Conservation (phyloP, 768 basidiomycete species). For the Tephrocybe sp. region DNA sequence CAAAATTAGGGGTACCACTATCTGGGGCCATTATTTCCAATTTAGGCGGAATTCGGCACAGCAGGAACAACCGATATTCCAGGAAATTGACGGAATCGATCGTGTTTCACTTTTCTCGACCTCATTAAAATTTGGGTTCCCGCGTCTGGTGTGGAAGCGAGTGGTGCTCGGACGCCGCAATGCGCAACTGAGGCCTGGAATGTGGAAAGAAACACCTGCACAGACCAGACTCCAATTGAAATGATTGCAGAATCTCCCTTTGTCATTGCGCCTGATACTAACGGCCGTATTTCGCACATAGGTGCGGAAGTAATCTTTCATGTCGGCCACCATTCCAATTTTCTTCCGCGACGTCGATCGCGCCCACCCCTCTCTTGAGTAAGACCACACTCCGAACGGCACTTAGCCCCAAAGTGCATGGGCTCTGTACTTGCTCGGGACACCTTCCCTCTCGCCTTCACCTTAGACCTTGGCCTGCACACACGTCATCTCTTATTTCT, state of each 20-base stretch:
- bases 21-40: constrained; percentile 37
- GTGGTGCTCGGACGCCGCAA: not conserved
- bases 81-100: constrained; percentile 35
- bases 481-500: constrained; percentile 20
- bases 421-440: constrained; percentile 21
- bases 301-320: constrained; percentile 41
- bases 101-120: constrained; percentile 44
- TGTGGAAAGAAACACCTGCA: not conserved
- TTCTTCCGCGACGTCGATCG: constrained; percentile 40
- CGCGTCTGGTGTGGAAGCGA: constrained; percentile 3
- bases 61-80: constrained; percentile 24
- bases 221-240: not conserved
- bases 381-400: constrained; percentile 20
- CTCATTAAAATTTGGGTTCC: constrained; percentile 16
- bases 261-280: constrained; percentile 4
- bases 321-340: constrained; percentile 30
- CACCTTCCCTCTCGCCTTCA: constrained; percentile 20
- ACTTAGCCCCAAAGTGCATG: constrained; percentile 27
- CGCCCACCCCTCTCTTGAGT: constrained; percentile 22
- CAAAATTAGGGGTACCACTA: constrained; percentile 36
- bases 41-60: constrained; percentile 28
- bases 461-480: constrained; percentile 12
- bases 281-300: constrained; percentile 15
- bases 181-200: too few relatives aligned
- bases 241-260: constrained; percentile 1